A percentile compares a stretch with the other conserved stretches of the same genome.
These are phyloP conservation scores for Stereocaulon alpinum DNA, from an alignment of 495 filamentous ascomycete genomes.

Conservation along the genomic window DNA sequence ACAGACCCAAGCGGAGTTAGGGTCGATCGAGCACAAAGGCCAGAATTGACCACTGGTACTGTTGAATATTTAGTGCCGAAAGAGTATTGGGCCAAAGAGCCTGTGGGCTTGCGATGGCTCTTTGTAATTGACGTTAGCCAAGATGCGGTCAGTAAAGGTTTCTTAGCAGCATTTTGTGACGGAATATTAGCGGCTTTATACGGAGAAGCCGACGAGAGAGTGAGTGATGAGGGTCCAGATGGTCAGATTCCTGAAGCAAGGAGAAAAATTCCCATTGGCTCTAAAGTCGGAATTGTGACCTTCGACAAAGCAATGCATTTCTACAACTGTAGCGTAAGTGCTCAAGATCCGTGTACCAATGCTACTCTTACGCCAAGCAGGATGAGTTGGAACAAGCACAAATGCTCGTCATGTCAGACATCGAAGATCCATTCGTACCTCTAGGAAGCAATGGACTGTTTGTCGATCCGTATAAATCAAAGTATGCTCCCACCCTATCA, in stretches of 20 bases:
- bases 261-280: constrained; percentile 59
- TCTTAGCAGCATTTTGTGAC: constrained; percentile 82
- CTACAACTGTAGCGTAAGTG: constrained; percentile 78
- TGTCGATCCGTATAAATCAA: constrained; percentile 90
- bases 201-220: constrained; percentile 42
- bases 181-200: constrained; percentile 82
- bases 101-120: constrained; percentile 73
- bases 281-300: constrained; percentile 90
- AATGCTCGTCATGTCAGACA: constrained; percentile 97
- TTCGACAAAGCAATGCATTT: constrained; percentile 95
- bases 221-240: constrained; percentile 43
- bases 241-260: constrained; percentile 39
- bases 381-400: constrained; percentile 75
- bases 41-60: constrained; percentile 81
- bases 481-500: constrained; percentile 34
- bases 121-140: constrained; percentile 91
- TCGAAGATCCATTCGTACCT: constrained; percentile 95
- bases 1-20: constrained; percentile 78
- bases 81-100: constrained; percentile 97
- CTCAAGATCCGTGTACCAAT: not conserved
- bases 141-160: constrained; percentile 79
- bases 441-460: constrained; percentile 77
- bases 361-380: constrained; percentile 29
- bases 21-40: constrained; percentile 79
- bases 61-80: constrained; percentile 95